phyloP scores from a whole-genome alignment of 2,329 filamentous ascomycete species.

The Botrytis byssoidea region DNA sequence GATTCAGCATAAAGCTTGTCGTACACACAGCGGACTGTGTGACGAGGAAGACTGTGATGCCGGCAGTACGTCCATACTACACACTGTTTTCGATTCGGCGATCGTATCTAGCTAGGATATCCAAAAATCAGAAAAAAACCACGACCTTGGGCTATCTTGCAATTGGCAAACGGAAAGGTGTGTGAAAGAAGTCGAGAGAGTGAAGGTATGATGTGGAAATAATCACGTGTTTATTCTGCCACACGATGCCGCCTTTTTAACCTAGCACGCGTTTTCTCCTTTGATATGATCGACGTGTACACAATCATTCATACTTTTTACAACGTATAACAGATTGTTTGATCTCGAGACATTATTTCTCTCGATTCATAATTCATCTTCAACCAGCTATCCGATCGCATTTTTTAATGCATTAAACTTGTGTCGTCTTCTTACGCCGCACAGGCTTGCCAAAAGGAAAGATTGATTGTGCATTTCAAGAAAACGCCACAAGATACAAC shows the following conservation, averaged over 20 bases:
- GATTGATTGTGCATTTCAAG: background rate
- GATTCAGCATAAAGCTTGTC: background rate
- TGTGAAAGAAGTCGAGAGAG: background rate
- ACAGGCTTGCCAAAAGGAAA: constrained; percentile 6
- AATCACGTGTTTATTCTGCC: background rate
- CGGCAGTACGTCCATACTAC: background rate
- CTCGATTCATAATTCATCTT: too few relatives aligned
- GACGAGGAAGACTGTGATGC: background rate
- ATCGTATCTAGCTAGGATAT: background rate
- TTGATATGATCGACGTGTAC: background rate
- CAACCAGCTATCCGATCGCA: background rate
- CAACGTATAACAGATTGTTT: background rate
- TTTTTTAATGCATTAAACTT: background rate
- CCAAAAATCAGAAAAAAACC: too few relatives aligned
- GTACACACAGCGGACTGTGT: background rate
- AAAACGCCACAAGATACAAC: background rate
- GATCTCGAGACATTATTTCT: background rate
- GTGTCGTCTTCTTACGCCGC: background rate
- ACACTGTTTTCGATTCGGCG: background rate
- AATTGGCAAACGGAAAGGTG: background rate
- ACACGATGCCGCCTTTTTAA: background rate
- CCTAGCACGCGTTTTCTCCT: background rate
- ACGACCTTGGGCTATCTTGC: background rate
- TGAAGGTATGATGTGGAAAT: background rate
- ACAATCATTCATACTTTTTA: background rate